Conservation (phyloP, 225 moss, liverwort and hornwort species). For the Ulota crispa region DNA sequence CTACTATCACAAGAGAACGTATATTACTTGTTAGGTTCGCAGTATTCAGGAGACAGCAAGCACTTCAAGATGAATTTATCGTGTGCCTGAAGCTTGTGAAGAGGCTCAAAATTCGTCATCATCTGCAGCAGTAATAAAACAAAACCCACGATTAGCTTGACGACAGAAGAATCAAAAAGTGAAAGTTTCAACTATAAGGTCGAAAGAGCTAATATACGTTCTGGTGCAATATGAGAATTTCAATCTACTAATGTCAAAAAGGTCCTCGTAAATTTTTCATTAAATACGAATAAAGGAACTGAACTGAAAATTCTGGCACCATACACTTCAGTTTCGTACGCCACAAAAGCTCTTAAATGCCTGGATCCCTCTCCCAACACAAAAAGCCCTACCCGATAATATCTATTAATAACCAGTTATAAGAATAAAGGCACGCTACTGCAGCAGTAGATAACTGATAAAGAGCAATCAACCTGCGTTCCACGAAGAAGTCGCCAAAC, state of each 20-base stretch:
- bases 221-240: slow-evolving; percentile 4
- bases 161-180: neutral
- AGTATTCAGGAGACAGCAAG: slow-evolving; percentile 90
- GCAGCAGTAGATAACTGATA: neutral
- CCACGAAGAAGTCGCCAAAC: slow-evolving; percentile 91
- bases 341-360: neutral
- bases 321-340: neutral
- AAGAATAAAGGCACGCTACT: slow-evolving; percentile 3
- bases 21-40: slow-evolving; percentile 75
- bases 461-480: slow-evolving; percentile 54
- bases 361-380: neutral
- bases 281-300: neutral
- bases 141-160: slow-evolving; percentile 6
- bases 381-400: neutral
- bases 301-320: neutral
- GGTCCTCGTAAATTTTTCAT: neutral
- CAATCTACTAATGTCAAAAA: neutral
- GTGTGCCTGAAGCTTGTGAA: slow-evolving; percentile 92
- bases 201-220: neutral
- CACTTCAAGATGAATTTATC: slow-evolving; percentile 88
- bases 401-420: neutral
- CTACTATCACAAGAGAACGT: slow-evolving; percentile 7
- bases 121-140: slow-evolving; percentile 44
- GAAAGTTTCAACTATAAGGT: neutral
- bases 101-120: slow-evolving; percentile 98